Conservation (phyloP, 768 basidiomycete species). For the Cystofilobasidium macerans region DNA sequence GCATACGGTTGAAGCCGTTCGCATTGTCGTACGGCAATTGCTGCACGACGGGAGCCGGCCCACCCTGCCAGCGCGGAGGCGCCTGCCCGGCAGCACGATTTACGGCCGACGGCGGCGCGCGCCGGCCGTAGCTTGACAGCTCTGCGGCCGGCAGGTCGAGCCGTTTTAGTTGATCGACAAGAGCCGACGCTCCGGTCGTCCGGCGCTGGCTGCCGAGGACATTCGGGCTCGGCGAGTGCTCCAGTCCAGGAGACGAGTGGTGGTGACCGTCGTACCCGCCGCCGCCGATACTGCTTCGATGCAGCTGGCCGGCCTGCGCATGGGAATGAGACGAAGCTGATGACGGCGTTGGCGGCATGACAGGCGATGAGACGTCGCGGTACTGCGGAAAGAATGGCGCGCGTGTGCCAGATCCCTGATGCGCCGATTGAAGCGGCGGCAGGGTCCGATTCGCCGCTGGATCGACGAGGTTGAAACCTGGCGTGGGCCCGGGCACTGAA, state of each 20-base stretch:
- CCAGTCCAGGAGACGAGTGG: no score
- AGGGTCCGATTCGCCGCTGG: slow-evolving; percentile 27
- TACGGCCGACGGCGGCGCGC: slow-evolving; percentile 28
- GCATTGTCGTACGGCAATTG: not conserved
- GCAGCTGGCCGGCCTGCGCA: no score
- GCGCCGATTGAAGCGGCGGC: slow-evolving; percentile 44
- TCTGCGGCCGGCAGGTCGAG: slow-evolving; percentile 39
- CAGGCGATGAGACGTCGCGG: slow-evolving; percentile 22
- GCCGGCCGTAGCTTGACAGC: slow-evolving; percentile 35
- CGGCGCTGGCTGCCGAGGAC: slow-evolving; percentile 13
- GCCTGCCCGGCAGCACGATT: slow-evolving; percentile 19
- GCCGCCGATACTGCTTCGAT: no score
- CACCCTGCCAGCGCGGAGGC: slow-evolving; percentile 21
- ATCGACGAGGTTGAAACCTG: slow-evolving; percentile 19
- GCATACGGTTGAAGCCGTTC: not conserved
- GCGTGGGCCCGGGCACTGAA: slow-evolving; percentile 41
- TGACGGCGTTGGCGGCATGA: slow-evolving; percentile 12
- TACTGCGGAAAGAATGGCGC: slow-evolving; percentile 29
- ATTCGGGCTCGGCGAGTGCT: slow-evolving; percentile 13
- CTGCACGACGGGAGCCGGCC: not conserved
- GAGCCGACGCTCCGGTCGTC: slow-evolving; percentile 27
- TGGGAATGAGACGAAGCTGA: slow-evolving; percentile 24
- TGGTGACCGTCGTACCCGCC: slow-evolving; percentile 8
- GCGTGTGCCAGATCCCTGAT: slow-evolving; percentile 19
- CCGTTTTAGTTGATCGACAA: slow-evolving; percentile 38